phyloP scores from a whole-genome alignment of 2,329 filamentous ascomycete genomes.

The Hymenoscyphus fructigenus region DNA sequence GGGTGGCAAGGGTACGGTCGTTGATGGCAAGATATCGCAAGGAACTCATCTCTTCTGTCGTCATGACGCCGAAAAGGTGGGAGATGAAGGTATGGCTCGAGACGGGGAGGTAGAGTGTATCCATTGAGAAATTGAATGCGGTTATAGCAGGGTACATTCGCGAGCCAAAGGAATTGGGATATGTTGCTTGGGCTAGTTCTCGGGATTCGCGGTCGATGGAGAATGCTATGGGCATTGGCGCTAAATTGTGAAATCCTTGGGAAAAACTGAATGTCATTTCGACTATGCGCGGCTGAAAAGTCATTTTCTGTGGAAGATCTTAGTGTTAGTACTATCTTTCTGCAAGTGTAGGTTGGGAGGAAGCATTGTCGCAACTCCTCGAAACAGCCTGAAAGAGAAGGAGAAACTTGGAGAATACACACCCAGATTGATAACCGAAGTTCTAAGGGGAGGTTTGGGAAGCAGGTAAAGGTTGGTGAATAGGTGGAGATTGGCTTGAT shows the following conservation, averaged over 20 bases:
- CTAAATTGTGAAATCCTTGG: background rate
- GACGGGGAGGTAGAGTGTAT: constrained; percentile 18
- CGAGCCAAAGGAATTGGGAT: constrained; percentile 26
- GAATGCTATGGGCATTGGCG: constrained; percentile 15
- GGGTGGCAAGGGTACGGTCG: background rate
- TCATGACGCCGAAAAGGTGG: constrained; percentile 23
- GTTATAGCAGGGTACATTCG: constrained; percentile 17
- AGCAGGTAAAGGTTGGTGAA: constrained; percentile 19
- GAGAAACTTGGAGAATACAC: background rate
- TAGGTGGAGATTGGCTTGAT: too few species aligned
- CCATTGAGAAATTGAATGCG: constrained; percentile 25
- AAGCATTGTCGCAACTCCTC: background rate
- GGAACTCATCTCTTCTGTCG: constrained; percentile 11
- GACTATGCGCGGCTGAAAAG: constrained; percentile 17
- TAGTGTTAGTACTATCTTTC: constrained; percentile 2
- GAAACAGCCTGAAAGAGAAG: too few species aligned
- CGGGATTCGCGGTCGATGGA: constrained; percentile 23
- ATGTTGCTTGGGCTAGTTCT: constrained; percentile 12
- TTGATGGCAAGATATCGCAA: constrained; percentile 21
- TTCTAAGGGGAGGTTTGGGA: constrained; percentile 25
- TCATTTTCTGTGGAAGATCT: constrained; percentile 22
- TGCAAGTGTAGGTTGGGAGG: background rate
- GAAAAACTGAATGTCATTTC: constrained; percentile 14
- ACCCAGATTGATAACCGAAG: background rate
- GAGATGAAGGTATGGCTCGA: constrained; percentile 16